These are phyloP conservation scores for Coemansia javaensis DNA, from an alignment of 192 early-diverging fungal genomes.

Conservation along the genomic window DNA sequence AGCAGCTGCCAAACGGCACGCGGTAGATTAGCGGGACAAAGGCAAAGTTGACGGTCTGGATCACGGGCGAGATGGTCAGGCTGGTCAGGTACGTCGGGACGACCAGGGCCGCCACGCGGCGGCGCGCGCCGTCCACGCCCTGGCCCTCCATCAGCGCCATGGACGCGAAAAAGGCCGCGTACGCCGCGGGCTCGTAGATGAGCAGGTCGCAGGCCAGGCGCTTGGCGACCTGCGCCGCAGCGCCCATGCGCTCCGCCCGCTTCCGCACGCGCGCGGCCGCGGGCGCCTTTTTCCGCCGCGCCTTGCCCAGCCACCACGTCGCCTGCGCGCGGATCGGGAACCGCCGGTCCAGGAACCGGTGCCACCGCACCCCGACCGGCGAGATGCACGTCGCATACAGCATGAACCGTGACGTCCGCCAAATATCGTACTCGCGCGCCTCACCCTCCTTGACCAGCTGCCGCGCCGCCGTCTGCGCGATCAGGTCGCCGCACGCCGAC, in stretches of 20 bases:
- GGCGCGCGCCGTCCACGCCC: constrained; percentile 22
- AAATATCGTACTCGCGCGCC: constrained; percentile 26
- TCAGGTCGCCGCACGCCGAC: constrained; percentile 47
- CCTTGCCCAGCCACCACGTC: constrained; percentile 34
- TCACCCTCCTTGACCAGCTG: constrained; percentile 11
- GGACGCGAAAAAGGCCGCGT: constrained; percentile 38
- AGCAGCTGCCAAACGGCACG: constrained; percentile 67
- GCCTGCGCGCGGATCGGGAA: constrained; percentile 48
- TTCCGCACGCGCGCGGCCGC: constrained; percentile 18
- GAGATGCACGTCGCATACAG: constrained; percentile 42
- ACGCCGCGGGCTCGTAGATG: constrained; percentile 45
- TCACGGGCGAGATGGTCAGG: constrained; percentile 63
- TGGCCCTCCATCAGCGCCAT: constrained; percentile 50
- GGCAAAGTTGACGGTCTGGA: constrained; percentile 71
- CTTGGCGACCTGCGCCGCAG: constrained; percentile 39
- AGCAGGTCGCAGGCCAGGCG: constrained; percentile 34
- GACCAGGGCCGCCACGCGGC: constrained; percentile 19
- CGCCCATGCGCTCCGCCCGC: constrained; percentile 21
- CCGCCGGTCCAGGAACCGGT: constrained; percentile 40
- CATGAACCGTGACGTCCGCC: constrained; percentile 41
- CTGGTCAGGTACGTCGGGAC: constrained; percentile 45
- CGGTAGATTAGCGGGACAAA: constrained; percentile 67
- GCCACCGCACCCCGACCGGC: constrained; percentile 48
- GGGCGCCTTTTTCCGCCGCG: constrained; percentile 14
- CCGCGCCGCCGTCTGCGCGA: constrained; percentile 40